A percentile compares a stretch with the other conserved stretches of the same genome.
Evolutionary conservation across 176 grass and related monocot species (phyloP).

Genomic region (Coix lacrymajobi): DNA sequence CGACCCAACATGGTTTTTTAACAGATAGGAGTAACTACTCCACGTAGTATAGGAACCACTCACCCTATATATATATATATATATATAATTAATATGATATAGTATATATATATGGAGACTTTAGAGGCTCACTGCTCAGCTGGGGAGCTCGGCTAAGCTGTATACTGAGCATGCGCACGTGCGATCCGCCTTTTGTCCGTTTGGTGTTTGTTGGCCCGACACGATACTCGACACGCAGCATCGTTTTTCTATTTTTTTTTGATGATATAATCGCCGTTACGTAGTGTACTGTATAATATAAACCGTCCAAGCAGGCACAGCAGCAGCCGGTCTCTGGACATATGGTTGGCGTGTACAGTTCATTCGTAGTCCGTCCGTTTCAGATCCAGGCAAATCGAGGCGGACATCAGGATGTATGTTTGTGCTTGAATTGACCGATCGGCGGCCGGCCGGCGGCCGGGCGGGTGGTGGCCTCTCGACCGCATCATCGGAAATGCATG

Average conservation of each 20-base stretch:
- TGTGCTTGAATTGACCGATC: background rate
- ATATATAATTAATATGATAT: no score
- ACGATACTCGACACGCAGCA: background rate
- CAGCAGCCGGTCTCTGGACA: background rate
- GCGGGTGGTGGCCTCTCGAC: background rate
- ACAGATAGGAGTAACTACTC: no score
- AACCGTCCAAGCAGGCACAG: background rate
- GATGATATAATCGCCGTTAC: background rate
- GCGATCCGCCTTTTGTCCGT: background rate
- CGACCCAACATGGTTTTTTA: no score
- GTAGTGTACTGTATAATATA: no score
- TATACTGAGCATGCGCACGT: conserved; percentile 6
- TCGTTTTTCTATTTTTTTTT: no score
- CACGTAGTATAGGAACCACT: no score
- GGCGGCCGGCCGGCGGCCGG: background rate
- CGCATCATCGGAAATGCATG: background rate
- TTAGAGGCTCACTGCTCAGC: background rate
- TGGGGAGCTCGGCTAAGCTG: conserved; percentile 1
- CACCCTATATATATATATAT: no score
- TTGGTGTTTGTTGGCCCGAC: background rate
- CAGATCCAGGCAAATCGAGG: background rate
- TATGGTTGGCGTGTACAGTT: background rate
- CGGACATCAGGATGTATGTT: conserved; percentile 15
- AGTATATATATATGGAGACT: no score
- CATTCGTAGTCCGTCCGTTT: background rate